A percentile compares a stretch with the other conserved stretches of the same genome.
These are phyloP conservation scores for Colletotrichum trifolii DNA, from an alignment of 2,329 filamentous ascomycete species.

Conservation along the genomic window DNA sequence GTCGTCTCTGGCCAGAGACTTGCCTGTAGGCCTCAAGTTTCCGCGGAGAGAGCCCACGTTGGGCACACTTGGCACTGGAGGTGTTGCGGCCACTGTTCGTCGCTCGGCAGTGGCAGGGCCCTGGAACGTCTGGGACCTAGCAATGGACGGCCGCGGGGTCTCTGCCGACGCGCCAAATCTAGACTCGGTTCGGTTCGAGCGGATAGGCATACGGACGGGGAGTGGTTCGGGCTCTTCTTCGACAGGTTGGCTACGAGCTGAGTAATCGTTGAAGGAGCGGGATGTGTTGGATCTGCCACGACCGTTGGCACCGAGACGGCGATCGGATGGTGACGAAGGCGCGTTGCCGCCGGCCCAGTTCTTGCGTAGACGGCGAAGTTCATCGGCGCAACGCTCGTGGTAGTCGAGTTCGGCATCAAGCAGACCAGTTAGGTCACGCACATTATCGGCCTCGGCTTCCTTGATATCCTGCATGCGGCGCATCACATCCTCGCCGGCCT, in stretches of 20 bases:
- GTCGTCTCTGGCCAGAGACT: constrained; percentile 51
- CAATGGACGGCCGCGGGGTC: constrained; percentile 49
- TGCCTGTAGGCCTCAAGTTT: constrained; percentile 58
- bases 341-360: constrained; percentile 52
- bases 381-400: constrained; percentile 89
- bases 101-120: constrained; percentile 36
- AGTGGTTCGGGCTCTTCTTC: constrained; percentile 43
- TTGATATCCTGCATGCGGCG: constrained; percentile 97
- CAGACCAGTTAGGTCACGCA: constrained; percentile 82
- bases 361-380: constrained; percentile 70
- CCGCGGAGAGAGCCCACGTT: constrained; percentile 52
- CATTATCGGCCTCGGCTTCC: constrained; percentile 86
- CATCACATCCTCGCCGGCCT: constrained; percentile 90
- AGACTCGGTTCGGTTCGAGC: constrained; percentile 46
- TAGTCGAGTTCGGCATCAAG: constrained; percentile 91
- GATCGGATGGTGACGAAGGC: constrained; percentile 37
- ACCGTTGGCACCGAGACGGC: constrained; percentile 35
- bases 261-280: constrained; percentile 52
- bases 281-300: constrained; percentile 61
- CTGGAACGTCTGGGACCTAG: constrained; percentile 54
- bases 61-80: constrained; percentile 31
- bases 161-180: constrained; percentile 47
- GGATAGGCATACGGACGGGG: constrained; percentile 57
- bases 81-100: constrained; percentile 29
- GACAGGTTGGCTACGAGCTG: constrained; percentile 47